Percentiles rank a stretch among this genome's conserved stretches.
phyloP scores from a whole-genome alignment of 441 rosid genomes.

The Adansonia grandidieri region DNA sequence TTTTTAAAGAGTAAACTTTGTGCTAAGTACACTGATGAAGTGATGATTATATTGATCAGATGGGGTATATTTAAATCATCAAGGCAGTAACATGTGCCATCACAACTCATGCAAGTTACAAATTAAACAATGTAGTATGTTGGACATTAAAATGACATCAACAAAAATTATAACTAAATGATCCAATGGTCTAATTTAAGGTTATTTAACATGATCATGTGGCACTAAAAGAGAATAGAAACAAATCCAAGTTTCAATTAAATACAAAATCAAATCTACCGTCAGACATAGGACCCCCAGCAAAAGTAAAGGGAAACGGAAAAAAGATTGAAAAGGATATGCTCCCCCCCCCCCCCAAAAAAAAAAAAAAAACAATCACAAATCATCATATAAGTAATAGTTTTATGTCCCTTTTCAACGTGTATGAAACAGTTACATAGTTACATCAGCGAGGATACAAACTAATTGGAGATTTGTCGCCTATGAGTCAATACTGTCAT shows the following conservation, averaged over 20 bases:
- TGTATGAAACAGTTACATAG: neutral
- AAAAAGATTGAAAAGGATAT: neutral
- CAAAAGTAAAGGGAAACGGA: neutral
- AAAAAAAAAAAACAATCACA: neutral
- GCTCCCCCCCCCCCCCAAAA: neutral
- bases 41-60: constrained; percentile 7
- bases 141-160: neutral
- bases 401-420: neutral
- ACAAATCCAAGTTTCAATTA: neutral
- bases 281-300: neutral
- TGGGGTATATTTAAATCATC: neutral
- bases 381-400: neutral
- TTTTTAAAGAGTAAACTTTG: neutral
- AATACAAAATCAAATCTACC: neutral
- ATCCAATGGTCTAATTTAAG: neutral
- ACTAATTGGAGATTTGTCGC: neutral
- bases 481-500: neutral
- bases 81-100: neutral
- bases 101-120: neutral
- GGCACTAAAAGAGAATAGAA: neutral
- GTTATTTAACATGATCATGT: neutral
- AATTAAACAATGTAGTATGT: neutral
- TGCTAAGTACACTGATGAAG: neutral
- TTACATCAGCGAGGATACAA: neutral
- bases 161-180: neutral